Evolutionary conservation across 1,284 basidiomycete genomes (phyloP), one percentile per base, ranked within the genome.

Genomic region (Cryptococcus hybrid): DNA sequence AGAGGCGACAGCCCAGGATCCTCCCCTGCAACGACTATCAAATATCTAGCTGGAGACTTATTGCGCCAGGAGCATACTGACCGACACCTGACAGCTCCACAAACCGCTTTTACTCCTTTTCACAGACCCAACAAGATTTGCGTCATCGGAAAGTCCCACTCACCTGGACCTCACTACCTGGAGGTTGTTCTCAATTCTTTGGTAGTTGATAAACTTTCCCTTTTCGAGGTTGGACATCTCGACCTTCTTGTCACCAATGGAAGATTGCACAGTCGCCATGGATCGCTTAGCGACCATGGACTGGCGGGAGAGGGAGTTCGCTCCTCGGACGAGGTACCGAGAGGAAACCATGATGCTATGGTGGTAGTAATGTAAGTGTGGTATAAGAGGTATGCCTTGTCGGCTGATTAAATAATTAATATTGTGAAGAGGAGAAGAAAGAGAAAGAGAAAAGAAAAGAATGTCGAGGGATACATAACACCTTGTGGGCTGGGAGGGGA

Each of bases 111-210:
- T 18, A 18, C 18, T 18, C 18, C 18, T 18, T 18, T 18, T 18
- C 18, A 18, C 18, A 18, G 18, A 18, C 18, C 18, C 18, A 18
- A 18, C 18, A 18, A 18, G 18, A 18, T 18, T 18, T 18, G 18
- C 18, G 18, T 18, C 36, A 24, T n/a, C 18, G 24, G 47, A 39
- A 49, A 38, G 42, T 34, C 3, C 5, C 1, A 83, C 84, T 80
- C 77, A 89, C 88, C 88, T 82, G 57, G 86, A 82, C 71, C 92
- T 88, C 60, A 95, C 85, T 71, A 95, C 76, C 66, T 84, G 85
- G 64, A 96, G 86, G 83, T 92, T 95, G 78, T 95, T 92, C 81
- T 95, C 92, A 74, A 95, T 96, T 62, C 92, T 87, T 81, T 95
- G 93, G 80, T 97, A 97, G 86, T 97, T 96, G 82, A 97, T 94